Base-by-base conservation (phyloP, 1,284 basidiomycete genomes). In the Pseudozyma sp. region DNA sequence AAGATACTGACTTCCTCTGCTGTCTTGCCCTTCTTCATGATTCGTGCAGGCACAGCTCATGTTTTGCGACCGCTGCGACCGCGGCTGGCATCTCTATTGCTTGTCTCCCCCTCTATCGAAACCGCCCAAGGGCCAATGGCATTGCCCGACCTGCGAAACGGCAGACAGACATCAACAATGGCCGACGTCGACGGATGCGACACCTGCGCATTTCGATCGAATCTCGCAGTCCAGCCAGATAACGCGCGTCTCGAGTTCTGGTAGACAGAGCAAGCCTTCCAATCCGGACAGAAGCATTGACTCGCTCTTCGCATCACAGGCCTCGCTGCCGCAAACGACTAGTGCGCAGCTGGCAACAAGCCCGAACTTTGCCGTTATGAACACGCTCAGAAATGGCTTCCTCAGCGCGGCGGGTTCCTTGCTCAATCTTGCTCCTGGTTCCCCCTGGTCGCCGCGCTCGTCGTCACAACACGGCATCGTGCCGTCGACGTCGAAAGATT, bases 51-150 rank as follows among this genome's bases (percentile, higher is more conserved):
- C 88, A 59, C 88, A 89, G 61, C 90, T 98, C 78, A 86, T 98
- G 70, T 92, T 98, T 78, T 99, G 96, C 85, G 96, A 98, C 86
- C 89, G 88, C 53, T 99, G 96, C 84, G 96, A 99, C 87, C 88
- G 94, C 87, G 94, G 92, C 88, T 97, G 93, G 92, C 96, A 99
- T 84, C 90, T 91, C 86, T 90, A 92, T 78, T 97, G 95, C 85
- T 87, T 97, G 50, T 83, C 87, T 17, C 94, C 94, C 77, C 86
- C 84, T 39, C 85, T 87, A 2, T 16, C 47, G 3, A 78, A 80
- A 52, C 77, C 78, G 19, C 73, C 65, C 29, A 58, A 57, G 43
- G 77, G 77, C 6, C 54, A 60, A 43, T 82, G 81, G 81, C 73
- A 62, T 30, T 83, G 82, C 37, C 81, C 82, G 3, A 76, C 68